Evolutionary conservation across 2,329 filamentous ascomycete genomes (phyloP).

Genomic region (Pseudogymnoascus sp.): DNA sequence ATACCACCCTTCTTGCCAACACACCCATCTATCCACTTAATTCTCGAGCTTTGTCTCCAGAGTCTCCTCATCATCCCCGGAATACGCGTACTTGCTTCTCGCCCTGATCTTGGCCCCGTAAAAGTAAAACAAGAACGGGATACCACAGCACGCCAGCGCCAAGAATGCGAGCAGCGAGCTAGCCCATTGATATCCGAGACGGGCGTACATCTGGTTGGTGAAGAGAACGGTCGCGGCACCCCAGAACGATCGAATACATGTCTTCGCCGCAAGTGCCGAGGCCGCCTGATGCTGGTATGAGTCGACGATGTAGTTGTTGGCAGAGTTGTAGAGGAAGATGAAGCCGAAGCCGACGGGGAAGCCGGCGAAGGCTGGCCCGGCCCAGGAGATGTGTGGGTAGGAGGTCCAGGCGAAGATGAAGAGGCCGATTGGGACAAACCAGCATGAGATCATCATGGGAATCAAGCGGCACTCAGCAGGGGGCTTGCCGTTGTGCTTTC

Average conservation of each 20-base stretch:
- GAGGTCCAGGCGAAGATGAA: slow-evolving; percentile 64
- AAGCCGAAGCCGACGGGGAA: slow-evolving; percentile 56
- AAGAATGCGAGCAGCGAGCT: slow-evolving; percentile 66
- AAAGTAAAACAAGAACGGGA: slow-evolving; percentile 76
- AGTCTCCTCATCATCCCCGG: slow-evolving; percentile 44
- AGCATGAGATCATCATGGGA: slow-evolving; percentile 74
- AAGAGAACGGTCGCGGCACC: slow-evolving; percentile 72
- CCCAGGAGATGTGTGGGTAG: slow-evolving; percentile 48
- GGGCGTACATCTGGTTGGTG: slow-evolving; percentile 71
- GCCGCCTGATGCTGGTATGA: slow-evolving; percentile 69
- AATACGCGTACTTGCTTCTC: slow-evolving; percentile 66
- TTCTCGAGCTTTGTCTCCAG: background rate
- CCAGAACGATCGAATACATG: slow-evolving; percentile 72
- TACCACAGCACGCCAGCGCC: slow-evolving; percentile 68
- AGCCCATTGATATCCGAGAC: slow-evolving; percentile 70
- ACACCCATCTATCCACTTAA: background rate
- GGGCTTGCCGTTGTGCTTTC: slow-evolving; percentile 61
- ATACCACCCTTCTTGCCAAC: background rate
- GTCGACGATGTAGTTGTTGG: slow-evolving; percentile 54
- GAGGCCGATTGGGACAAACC: slow-evolving; percentile 60
- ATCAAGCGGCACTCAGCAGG: slow-evolving; percentile 72
- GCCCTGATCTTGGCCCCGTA: slow-evolving; percentile 65
- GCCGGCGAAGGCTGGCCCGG: slow-evolving; percentile 51
- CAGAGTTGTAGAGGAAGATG: slow-evolving; percentile 57
- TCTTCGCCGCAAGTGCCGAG: slow-evolving; percentile 74